Evolutionary conservation across 441 rosid genomes (phyloP), one percentile per base, ranked within the genome.

Genomic region (Eutrema salsugineum): DNA sequence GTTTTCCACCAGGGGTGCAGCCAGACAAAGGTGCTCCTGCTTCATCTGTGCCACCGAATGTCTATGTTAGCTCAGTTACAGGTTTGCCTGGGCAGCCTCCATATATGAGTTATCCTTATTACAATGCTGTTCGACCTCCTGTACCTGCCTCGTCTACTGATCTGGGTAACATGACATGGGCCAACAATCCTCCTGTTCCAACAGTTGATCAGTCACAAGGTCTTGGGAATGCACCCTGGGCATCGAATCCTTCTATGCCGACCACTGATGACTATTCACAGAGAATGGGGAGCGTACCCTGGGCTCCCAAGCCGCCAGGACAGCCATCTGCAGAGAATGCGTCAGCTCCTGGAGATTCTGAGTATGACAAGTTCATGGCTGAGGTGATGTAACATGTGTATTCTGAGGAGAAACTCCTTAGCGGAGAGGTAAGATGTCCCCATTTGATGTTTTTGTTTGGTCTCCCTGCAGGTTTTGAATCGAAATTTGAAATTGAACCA

Each of bases 331-430:
- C 85, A 27, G 95, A 85, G 68, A 91, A 86, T 79, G 12, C 85
- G 64, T 30, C 82, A 27, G 76, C 82, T 79, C 91, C 87, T 79
- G 83, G 88, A 10, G 97, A 91, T 79, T 81, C 91, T 8, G 96
- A 90, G 82, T 94, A 89, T 68, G 94, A 91, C 78, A 94, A 90
- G 83, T 91, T 94, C 78, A 90, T 94, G 97, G 86, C 93, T 16
- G 97, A 94, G 87, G 85, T 90, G 93, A 90, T 90, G 73, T 90
- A 87, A 85, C 15, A 33, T 48, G 65, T 27, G 53, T 39, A 65
- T 35, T 48, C 54, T 67, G 35, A 7, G 22, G 22, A 32, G 20
- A 46, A 62, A 38, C 58, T 64, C 66, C 64, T 43, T 36, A 38
- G 60, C 56, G 46, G 70, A 60, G 76, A 84, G 98, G 98, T 93